Evolutionary conservation across 2,329 filamentous ascomycete genomes (phyloP), one percentile per base, ranked within the genome.

Genomic region (Botrytis hyacinthi): DNA sequence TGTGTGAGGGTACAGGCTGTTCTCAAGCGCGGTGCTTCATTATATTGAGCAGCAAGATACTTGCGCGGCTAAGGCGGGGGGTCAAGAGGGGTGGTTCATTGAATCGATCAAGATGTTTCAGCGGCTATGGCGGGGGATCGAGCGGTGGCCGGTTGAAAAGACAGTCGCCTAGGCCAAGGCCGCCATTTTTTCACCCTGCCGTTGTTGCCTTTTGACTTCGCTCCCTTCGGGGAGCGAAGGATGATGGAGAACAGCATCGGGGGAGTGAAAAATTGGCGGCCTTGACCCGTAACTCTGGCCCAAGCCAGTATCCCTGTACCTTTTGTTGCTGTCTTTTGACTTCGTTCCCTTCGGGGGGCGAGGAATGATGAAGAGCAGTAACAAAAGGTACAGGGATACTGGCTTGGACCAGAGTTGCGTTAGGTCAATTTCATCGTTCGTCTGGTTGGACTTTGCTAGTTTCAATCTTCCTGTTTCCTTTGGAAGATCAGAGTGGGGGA

Each of bases 381-480:
- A 57, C n/a, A 54, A 12, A 9, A 29, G n/a, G 42, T 42, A 16
- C 8, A 1, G 32, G 20, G 63, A 22, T 63, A 16, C 26, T 63
- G 60, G 60, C 26, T 61, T 61, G 42, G 42, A 42, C 44, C 63
- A 66, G 29, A 66, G 44, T 66, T 66, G 63, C 44, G 44, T 66
- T 66, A 66, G 44, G 63, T 66, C 22, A 22, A 51, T n/a, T 66
- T 37, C 20, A 37, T 66, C 12, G 44, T 66, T 66, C 3, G 3
- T 35, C 8, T 5, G 29, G 29, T 44, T 35, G 20, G 4, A 3
- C 12, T 37, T 35, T 66, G 20, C 6, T 6, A 37, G 14, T 8
- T 66, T 18, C 20, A 66, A 35, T 35, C 44, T 35, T 2, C 7
- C 7, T 16, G 32, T 8, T 37, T 42, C 40, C 42, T 46, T 65